Evolutionary conservation across 306 rosid genomes (phyloP), one percentile per base, ranked within the genome.

Genomic region (Rosa rugosa): DNA sequence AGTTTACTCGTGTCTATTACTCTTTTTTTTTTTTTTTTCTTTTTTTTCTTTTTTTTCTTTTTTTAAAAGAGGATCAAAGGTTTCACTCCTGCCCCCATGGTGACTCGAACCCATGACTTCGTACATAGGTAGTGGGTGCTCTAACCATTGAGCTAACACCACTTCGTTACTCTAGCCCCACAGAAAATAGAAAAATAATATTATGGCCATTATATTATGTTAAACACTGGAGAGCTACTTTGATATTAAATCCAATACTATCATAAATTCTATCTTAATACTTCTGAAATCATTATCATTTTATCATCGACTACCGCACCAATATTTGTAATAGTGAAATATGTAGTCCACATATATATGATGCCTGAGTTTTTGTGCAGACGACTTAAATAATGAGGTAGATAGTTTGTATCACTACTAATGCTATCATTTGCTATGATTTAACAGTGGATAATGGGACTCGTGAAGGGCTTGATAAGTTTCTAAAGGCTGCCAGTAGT

Each of bases 391-490:
- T 75, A 54, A 46, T 54, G 62, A 42, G 36, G 36, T 22, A 53
- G 8, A 42, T 69, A 51, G 34, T 70, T 63, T 77, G 53, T 36
- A 47, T 75, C 49, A 67, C 41, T 73, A 54, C 77, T 80, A 44
- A 69, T 66, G 73, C 60, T 83, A 73, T 71, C 68, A 46, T 86
- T 81, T 67, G 31, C 74, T 89, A 92, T 60, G 75, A 46, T 86
- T 81, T 67, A 47, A 73, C 90, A 95, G 99, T 95, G 88, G 99
- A 92, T 84, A 95, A 95, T 20, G 99, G 98, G 80, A 87, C 93
- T 36, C 88, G 99, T 78, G 94, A 88, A 86, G 99, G 98, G 75
- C 89, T 95, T 54, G 97, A 95, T 83, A 95, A 95, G 86, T 95
- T 95, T 87, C 89, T 95, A 36, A 92, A 90, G 73, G 99, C 99